Evolutionary conservation across 768 basidiomycete genomes (phyloP).

Genomic region (Cantharellus cinnabarinus): DNA sequence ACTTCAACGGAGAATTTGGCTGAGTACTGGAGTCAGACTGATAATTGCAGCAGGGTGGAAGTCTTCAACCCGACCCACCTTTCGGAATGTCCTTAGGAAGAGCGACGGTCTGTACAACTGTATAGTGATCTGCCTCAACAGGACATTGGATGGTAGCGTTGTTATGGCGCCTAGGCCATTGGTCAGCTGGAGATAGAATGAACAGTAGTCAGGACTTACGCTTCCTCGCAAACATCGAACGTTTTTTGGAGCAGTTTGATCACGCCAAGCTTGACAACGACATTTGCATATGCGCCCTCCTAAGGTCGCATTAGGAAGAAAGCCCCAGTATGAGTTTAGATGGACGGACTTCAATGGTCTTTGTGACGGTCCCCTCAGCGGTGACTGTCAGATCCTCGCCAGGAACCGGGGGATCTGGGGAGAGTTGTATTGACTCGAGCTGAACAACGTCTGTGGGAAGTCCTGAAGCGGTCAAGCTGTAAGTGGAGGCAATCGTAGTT

Average conservation of each 20-base stretch:
- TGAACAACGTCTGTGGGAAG: conserved; percentile 27
- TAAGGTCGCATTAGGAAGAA: conserved; percentile 15
- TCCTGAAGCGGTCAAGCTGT: conserved; percentile 20
- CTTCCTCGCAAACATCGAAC: conserved; percentile 86
- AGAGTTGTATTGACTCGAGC: conserved; percentile 48
- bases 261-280: conserved; percentile 80
- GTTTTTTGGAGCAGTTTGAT: conserved; percentile 68
- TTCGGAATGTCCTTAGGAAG: conserved; percentile 83
- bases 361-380: conserved; percentile 38
- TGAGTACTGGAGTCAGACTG: conserved; percentile 15
- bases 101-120: conserved; percentile 61
- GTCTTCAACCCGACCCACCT: conserved; percentile 19
- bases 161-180: conserved; percentile 36
- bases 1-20: conserved; percentile 70
- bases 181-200: neutral
- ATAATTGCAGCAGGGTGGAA: too few relatives aligned
- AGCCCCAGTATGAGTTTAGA: neutral
- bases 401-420: conserved; percentile 77
- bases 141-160: conserved; percentile 73
- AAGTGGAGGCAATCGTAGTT: neutral
- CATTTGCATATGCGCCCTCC: conserved; percentile 84
- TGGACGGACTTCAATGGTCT: conserved; percentile 41
- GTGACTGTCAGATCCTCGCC: conserved; percentile 77
- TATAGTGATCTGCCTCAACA: conserved; percentile 46
- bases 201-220: conserved; percentile 33